A percentile compares a stretch with the other conserved stretches of the same genome.
Evolutionary conservation across 2,329 filamentous ascomycete genomes (phyloP).

Genomic region (Penicillium oxalicum): DNA sequence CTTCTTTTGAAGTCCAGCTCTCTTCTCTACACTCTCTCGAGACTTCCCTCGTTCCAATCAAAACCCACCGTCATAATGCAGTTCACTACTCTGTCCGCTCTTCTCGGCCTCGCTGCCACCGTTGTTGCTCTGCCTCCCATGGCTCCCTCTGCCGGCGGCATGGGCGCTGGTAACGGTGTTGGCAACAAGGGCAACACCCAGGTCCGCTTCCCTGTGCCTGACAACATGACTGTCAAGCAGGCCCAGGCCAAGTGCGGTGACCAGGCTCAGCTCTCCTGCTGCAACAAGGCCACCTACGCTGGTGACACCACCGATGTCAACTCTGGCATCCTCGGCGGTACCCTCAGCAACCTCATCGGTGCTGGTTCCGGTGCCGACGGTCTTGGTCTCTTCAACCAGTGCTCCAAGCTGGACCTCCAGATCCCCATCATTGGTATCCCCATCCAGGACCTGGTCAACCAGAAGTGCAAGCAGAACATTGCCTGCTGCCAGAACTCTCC

Average conservation of each 20-base stretch:
- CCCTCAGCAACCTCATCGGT: constrained; percentile 32
- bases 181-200: constrained; percentile 31
- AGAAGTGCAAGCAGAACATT: constrained; percentile 39
- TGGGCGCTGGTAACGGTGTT: constrained; percentile 20
- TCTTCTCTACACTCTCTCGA: constrained; percentile 15
- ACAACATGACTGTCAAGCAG: constrained; percentile 32
- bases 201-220: constrained; percentile 29
- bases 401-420: constrained; percentile 35
- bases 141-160: constrained; percentile 16
- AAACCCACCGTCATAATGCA: constrained; percentile 34
- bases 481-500: constrained; percentile 36
- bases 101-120: constrained; percentile 32
- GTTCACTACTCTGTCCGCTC: constrained; percentile 28
- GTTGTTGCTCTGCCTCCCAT: constrained; percentile 26
- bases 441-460: constrained; percentile 31
- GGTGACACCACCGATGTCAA: constrained; percentile 31
- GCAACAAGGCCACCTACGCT: constrained; percentile 35
- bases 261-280: constrained; percentile 35
- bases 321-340: constrained; percentile 29
- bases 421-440: constrained; percentile 25
- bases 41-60: constrained; percentile 25
- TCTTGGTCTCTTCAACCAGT: constrained; percentile 38
- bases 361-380: constrained; percentile 29
- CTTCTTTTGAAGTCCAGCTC: constrained; percentile 24
- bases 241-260: constrained; percentile 36